Percentiles rank a stretch among this genome's conserved stretches.
Conservation (phyloP, 2,329 filamentous ascomycete species). For the Fusarium fracticaudum region DNA sequence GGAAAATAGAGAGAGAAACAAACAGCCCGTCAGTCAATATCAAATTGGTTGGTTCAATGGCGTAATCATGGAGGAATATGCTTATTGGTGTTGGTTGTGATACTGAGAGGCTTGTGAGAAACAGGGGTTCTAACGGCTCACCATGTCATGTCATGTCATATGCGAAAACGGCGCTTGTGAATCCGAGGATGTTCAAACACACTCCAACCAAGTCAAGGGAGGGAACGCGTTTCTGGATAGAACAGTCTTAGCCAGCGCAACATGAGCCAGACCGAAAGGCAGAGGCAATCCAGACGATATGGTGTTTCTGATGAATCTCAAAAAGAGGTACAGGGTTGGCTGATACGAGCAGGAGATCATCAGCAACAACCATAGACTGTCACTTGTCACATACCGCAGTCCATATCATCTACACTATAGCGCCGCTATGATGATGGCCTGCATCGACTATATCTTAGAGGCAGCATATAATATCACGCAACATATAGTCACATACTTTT, state of each 20-base stretch:
- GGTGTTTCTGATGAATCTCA: conserved; percentile 26
- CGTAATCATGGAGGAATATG: conserved; percentile 6
- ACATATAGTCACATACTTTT: background rate
- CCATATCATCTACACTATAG: conserved; percentile 8
- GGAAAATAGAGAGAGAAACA: conserved; percentile 6
- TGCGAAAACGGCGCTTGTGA: conserved; percentile 17
- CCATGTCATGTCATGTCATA: conserved; percentile 14
- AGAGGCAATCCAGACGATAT: background rate
- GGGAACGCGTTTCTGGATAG: background rate
- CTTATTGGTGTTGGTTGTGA: conserved; percentile 14
- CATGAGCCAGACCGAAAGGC: background rate
- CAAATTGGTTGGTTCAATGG: background rate
- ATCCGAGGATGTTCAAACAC: conserved; percentile 18
- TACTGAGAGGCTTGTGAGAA: background rate
- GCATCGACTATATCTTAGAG: background rate
- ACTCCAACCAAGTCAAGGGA: background rate
- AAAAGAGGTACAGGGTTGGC: conserved; percentile 3
- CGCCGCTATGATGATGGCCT: conserved; percentile 5
- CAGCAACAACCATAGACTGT: conserved; percentile 2
- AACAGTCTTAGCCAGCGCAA: background rate
- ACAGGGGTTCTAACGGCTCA: conserved; percentile 12
- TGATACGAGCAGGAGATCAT: conserved; percentile 1
- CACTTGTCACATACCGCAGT: conserved; percentile 14
- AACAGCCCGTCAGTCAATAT: background rate
- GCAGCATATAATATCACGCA: conserved; percentile 12